Percentiles rank a stretch among this genome's conserved stretches.
Evolutionary conservation across 2,329 filamentous ascomycete species (phyloP).

Genomic region (Claviceps capensis): DNA sequence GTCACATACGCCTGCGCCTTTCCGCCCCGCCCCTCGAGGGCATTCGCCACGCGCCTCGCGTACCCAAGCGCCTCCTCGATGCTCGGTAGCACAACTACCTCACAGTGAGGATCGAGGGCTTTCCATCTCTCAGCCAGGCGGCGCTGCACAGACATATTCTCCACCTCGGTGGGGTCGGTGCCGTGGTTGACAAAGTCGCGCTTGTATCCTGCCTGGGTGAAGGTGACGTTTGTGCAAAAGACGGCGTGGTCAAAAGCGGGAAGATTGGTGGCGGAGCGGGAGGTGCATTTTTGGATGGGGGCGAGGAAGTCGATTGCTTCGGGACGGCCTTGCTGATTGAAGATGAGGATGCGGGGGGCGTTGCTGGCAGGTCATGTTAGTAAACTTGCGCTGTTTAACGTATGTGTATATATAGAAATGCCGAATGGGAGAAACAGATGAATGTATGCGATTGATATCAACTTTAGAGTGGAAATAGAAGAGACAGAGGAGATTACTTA

Average conservation of each 20-base stretch:
- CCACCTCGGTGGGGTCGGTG: constrained; percentile 36
- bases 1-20: constrained; percentile 39
- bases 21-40: constrained; percentile 17
- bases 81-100: constrained; percentile 33
- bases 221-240: constrained; percentile 68
- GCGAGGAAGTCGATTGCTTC: constrained; percentile 41
- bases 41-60: constrained; percentile 23
- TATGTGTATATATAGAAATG: not conserved
- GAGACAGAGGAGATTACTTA: constrained; percentile 12
- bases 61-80: constrained; percentile 42
- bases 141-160: constrained; percentile 37
- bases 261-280: constrained; percentile 13
- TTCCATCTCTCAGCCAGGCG: constrained; percentile 39
- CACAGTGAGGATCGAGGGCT: constrained; percentile 30
- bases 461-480: not conserved
- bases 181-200: constrained; percentile 44
- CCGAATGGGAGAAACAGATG: not conserved
- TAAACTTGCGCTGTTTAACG: not conserved
- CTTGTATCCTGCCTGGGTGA: constrained; percentile 36
- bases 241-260: constrained; percentile 55
- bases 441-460: not conserved
- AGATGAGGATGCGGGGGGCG: constrained; percentile 51
- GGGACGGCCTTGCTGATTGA: constrained; percentile 65
- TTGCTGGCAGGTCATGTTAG: constrained; percentile 10
- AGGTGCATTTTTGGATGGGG: constrained; percentile 26